Evolutionary conservation across 1,284 basidiomycete genomes (phyloP), one percentile per base, ranked within the genome.

Genomic region (Fomitopsis schrenkii): DNA sequence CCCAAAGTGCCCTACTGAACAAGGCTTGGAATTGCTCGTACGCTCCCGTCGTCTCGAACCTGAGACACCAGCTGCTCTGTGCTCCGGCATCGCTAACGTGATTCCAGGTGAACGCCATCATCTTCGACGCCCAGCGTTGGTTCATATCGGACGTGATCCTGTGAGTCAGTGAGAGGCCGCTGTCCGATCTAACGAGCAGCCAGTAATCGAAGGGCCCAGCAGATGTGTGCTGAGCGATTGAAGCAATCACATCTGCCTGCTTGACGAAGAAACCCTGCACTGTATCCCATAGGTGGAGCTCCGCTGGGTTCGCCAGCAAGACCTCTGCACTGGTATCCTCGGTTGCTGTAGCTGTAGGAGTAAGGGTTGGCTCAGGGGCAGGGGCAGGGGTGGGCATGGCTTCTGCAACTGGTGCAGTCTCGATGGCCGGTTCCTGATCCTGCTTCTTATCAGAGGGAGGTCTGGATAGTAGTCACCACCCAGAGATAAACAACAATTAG

Each of bases 81-180:
- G 77, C 74, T 15, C 87, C 84, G 58, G 82, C 79, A n/a, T 83
- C 83, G 52, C 81, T 80, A 62, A 86, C 76, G 68, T 90, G 75
- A 67, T 94, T 95, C 93, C 93, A 95, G 35, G 95, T 96, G 65
- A 97, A 83, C 1, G 94, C 93, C 50, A 73, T 70, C 68, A 86
- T 81, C 62, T 80, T 83, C 61, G 76, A 75, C 42, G 87, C 82
- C 81, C 84, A 89, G 56, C 85, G 82, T 67, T 90, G 85, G 71
- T 93, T 94, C 88, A 90, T 88, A 71, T 94, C 87, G 68, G 85
- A 77, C 26, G 78, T 74, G 58, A 93, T 79, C 65, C 75, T 77
- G 74, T 93, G 91, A 28, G 81, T 80, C 35, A 92, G 76, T 42
- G 88, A 64, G 44, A 82, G 76, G 3, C 78, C 79, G 1, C 80